Conservation (phyloP, 768 basidiomycete genomes). For the Leccinum subtestaceum region DNA sequence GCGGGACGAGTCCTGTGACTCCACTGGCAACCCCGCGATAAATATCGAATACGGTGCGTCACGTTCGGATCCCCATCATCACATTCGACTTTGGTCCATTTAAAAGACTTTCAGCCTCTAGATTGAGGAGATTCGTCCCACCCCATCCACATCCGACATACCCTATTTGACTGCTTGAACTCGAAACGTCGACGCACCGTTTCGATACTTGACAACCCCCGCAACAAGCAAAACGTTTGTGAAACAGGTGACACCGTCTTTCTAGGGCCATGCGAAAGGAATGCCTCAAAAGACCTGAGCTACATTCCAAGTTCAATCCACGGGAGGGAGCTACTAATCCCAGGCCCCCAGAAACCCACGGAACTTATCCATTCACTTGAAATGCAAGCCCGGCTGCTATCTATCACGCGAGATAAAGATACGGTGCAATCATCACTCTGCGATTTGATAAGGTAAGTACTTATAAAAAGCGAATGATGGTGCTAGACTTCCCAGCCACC, state of each 20-base stretch:
- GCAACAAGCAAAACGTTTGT: neutral
- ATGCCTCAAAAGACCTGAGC: neutral
- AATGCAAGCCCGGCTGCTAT: neutral
- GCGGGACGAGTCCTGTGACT: neutral
- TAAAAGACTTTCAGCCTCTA: neutral
- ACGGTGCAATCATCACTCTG: neutral
- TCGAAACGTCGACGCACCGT: neutral
- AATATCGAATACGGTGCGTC: neutral
- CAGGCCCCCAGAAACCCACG: neutral
- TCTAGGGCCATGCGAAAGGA: neutral
- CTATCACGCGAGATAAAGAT: neutral
- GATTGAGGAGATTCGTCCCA: neutral
- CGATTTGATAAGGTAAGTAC: neutral
- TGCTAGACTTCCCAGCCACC: neutral
- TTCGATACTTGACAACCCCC: neutral
- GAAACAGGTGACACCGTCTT: constrained; percentile 4
- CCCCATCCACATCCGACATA: neutral
- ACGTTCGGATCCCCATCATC: neutral
- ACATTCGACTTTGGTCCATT: neutral
- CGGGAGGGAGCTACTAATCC: neutral
- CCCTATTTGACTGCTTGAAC: neutral
- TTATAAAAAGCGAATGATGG: neutral
- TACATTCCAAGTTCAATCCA: neutral
- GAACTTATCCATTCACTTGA: neutral
- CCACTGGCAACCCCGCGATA: neutral